phyloP scores from a whole-genome alignment of 768 basidiomycete genomes.

The Amyloporia xantha region DNA sequence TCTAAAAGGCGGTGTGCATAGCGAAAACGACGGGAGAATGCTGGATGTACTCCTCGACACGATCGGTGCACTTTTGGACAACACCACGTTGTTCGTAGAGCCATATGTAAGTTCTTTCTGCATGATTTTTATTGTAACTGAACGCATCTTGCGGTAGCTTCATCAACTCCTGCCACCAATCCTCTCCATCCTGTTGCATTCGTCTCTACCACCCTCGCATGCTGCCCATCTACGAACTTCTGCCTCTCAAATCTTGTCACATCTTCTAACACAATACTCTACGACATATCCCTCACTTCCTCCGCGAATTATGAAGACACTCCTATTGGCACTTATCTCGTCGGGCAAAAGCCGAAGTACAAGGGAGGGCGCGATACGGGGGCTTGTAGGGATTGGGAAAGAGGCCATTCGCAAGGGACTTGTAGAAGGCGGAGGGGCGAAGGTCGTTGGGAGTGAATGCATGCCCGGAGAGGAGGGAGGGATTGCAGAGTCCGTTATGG shows the following conservation, averaged over 20 bases:
- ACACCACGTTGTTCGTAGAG: slow-evolving; percentile 86
- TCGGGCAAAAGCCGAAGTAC: slow-evolving; percentile 71
- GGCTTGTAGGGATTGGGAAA: slow-evolving; percentile 77
- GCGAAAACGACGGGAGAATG: slow-evolving; percentile 59
- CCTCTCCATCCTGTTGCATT: slow-evolving; percentile 85
- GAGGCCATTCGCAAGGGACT: slow-evolving; percentile 80
- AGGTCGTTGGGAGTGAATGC: slow-evolving; percentile 65
- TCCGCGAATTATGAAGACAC: slow-evolving; percentile 89
- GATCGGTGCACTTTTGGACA: slow-evolving; percentile 78
- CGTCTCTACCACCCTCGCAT: slow-evolving; percentile 68
- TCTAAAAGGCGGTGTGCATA: slow-evolving; percentile 41
- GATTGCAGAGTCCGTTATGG: slow-evolving; percentile 58
- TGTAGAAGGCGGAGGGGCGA: slow-evolving; percentile 74
- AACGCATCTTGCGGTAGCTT: too few relatives aligned
- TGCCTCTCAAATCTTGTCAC: slow-evolving; percentile 80
- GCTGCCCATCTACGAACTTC: slow-evolving; percentile 69
- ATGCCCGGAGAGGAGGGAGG: slow-evolving; percentile 34
- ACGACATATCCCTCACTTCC: slow-evolving; percentile 87
- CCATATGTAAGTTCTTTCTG: slow-evolving; percentile 79
- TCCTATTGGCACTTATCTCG: slow-evolving; percentile 77
- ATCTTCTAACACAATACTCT: slow-evolving; percentile 72
- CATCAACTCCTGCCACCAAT: slow-evolving; percentile 95
- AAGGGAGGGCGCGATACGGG: slow-evolving; percentile 85
- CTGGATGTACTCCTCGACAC: slow-evolving; percentile 83
- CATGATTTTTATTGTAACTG: too few relatives aligned